Evolutionary conservation across 345 rosid species (phyloP).

Genomic region (Erysimum cheiranthoides): DNA sequence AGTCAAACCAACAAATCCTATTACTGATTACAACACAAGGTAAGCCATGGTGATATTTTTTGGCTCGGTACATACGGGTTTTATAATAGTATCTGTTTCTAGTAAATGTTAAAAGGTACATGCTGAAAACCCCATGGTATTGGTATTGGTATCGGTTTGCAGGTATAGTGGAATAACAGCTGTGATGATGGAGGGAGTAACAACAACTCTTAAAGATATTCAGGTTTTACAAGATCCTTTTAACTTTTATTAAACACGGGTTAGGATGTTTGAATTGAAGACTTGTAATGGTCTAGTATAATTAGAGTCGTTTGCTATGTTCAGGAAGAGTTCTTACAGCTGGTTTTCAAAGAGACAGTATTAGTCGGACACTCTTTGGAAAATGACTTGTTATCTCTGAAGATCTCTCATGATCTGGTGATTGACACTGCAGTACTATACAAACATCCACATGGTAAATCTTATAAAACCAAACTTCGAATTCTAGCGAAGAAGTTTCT

Average conservation of each 20-base stretch:
- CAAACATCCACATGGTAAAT: conserved; percentile 78
- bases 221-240: conserved; percentile 57
- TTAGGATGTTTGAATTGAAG: conserved; percentile 10
- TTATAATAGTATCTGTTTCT: conserved; percentile 1
- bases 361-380: conserved; percentile 97
- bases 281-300: conserved; percentile 25
- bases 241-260: neutral
- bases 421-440: conserved; percentile 91
- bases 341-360: conserved; percentile 83
- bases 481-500: conserved; percentile 83
- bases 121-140: neutral
- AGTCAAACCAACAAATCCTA: conserved; percentile 81
- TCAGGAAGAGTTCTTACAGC: conserved; percentile 82
- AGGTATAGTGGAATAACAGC: conserved; percentile 94
- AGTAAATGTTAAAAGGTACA: conserved; percentile 2
- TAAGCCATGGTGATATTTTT: conserved; percentile 41
- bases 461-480: conserved; percentile 84
- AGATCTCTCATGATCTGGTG: conserved; percentile 82
- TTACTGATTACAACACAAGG: conserved; percentile 92
- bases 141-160: conserved; percentile 40
- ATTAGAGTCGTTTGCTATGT: conserved; percentile 44
- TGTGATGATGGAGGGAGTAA: conserved; percentile 78
- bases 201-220: conserved; percentile 80
- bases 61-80: conserved; percentile 12
- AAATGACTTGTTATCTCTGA: conserved; percentile 85